phyloP scores from a whole-genome alignment of 2,329 filamentous ascomycete genomes.

The Sclerotinia glacialis region DNA sequence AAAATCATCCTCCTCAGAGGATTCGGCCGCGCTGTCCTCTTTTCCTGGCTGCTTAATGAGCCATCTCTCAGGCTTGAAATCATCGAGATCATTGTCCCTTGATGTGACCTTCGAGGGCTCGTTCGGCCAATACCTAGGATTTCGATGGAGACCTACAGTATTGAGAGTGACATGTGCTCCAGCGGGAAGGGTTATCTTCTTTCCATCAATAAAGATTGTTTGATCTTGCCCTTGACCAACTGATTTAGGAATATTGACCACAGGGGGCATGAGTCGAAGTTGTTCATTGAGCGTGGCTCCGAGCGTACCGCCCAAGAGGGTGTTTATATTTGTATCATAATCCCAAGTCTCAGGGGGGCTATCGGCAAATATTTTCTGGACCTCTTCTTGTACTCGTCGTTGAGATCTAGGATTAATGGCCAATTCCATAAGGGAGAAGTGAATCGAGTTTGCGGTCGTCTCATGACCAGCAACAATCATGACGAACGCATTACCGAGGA shows the following conservation, averaged over 20 bases:
- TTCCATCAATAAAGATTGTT: slow-evolving; percentile 45
- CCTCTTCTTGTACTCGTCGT: slow-evolving; percentile 62
- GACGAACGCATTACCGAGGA: slow-evolving; percentile 69
- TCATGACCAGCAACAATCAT: slow-evolving; percentile 75
- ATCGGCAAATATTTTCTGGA: slow-evolving; percentile 62
- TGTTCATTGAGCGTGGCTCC: slow-evolving; percentile 78
- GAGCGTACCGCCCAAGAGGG: slow-evolving; percentile 65
- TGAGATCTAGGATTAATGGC: slow-evolving; percentile 65
- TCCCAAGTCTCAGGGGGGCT: slow-evolving; percentile 62
- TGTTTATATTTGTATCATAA: slow-evolving; percentile 65
- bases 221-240: slow-evolving; percentile 52
- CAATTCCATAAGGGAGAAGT: slow-evolving; percentile 67
- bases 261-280: slow-evolving; percentile 68
- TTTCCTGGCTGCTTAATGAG: slow-evolving; percentile 58
- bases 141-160: slow-evolving; percentile 48
- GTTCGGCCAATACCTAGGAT: slow-evolving; percentile 55
- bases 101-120: slow-evolving; percentile 59
- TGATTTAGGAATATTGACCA: slow-evolving; percentile 69
- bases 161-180: slow-evolving; percentile 46
- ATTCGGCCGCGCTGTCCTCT: slow-evolving; percentile 39
- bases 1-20: slow-evolving; percentile 21
- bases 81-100: slow-evolving; percentile 41
- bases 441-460: slow-evolving; percentile 71
- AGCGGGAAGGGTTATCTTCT: slow-evolving; percentile 26
- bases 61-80: slow-evolving; percentile 59